phyloP scores from a whole-genome alignment of 768 basidiomycete genomes.

The Kondoa subrosea region DNA sequence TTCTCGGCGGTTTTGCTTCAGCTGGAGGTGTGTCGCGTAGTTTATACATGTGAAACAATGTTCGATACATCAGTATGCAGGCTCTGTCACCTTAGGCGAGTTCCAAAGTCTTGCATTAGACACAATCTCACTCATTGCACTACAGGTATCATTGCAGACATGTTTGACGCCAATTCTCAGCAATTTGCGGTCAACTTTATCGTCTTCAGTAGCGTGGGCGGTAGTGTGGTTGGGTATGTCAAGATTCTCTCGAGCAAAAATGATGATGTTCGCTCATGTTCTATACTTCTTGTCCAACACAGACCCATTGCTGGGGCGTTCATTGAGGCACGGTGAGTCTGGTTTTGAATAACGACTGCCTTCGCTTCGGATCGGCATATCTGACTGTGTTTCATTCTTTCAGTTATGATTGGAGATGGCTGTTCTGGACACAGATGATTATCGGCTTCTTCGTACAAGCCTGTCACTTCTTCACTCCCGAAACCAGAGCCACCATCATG shows the following conservation, averaged over 20 bases:
- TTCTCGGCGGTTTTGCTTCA: conserved; percentile 29
- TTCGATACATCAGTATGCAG: too few species aligned
- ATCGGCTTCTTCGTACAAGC: conserved; percentile 28
- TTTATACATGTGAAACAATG: too few species aligned
- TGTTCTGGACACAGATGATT: conserved; percentile 29
- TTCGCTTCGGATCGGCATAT: too few species aligned
- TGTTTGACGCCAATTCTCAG: conserved; percentile 28
- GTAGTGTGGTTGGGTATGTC: conserved; percentile 44
- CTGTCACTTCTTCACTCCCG: conserved; percentile 29
- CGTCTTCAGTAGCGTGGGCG: conserved; percentile 28
- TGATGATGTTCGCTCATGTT: too few species aligned
- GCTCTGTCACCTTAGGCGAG: conserved; percentile 22
- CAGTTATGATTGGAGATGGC: conserved; percentile 4
- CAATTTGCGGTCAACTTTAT: conserved; percentile 29
- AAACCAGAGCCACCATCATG: conserved; percentile 28
- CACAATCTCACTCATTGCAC: background rate
- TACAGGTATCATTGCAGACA: conserved; percentile 26
- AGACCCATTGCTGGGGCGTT: conserved; percentile 64
- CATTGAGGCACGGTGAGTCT: conserved; percentile 22
- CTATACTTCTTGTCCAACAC: too few species aligned
- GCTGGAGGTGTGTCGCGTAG: conserved; percentile 31
- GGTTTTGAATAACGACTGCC: too few species aligned
- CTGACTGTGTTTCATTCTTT: background rate
- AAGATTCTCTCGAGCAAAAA: too few species aligned
- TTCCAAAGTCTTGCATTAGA: conserved; percentile 25